Evolutionary conservation across 2,329 filamentous ascomycete species (phyloP), one percentile per base, ranked within the genome.

Genomic region (Pseudogymnoascus sp.): DNA sequence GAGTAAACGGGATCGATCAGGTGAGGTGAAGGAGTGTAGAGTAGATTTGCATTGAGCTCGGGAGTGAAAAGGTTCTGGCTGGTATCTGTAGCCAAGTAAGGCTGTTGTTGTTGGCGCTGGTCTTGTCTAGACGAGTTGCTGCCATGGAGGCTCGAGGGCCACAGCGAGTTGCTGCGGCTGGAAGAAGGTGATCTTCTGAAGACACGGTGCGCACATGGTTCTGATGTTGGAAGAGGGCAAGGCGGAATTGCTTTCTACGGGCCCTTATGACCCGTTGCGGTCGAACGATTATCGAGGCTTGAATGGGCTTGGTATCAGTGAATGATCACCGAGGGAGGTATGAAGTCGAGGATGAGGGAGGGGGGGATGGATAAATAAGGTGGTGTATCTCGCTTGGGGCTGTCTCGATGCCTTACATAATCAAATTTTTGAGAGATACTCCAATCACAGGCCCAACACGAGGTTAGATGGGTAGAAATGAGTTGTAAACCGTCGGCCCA

Each of bases 211-310:
- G 10, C 0, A 31, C 56, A 61, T 53, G 35, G 60, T 62, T 62
- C 62, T 61, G 37, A 44, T 37, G 37, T 62, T 66, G 44, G 65
- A n/a, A 50, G 38, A 35, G 24, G 62, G 29, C 66, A 69, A 68
- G 37, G 61, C 63, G 65, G 67, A 65, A 69, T 69, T 63, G 62
- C 65, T 66, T 65, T 40, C n/a, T 63, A 68, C 65, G 67, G 68
- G 67, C 67, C 67, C 38, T 38, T 31, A 56, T 40, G 68, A 69
- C 68, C 68, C 67, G 68, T 68, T 73, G 72, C 1, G 73, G 47
- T 56, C 31, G 47, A 24, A 56, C 47, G 16, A n/a, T 3, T 1
- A 42, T 44, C 21, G 21, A 50, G 47, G 8, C 14, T 19, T 31
- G 26, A 33, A 26, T 29, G 19, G 10, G 14, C 13, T 56, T 19